Conservation (phyloP, 2,329 filamentous ascomycete genomes). For the Talaromyces atroroseus region DNA sequence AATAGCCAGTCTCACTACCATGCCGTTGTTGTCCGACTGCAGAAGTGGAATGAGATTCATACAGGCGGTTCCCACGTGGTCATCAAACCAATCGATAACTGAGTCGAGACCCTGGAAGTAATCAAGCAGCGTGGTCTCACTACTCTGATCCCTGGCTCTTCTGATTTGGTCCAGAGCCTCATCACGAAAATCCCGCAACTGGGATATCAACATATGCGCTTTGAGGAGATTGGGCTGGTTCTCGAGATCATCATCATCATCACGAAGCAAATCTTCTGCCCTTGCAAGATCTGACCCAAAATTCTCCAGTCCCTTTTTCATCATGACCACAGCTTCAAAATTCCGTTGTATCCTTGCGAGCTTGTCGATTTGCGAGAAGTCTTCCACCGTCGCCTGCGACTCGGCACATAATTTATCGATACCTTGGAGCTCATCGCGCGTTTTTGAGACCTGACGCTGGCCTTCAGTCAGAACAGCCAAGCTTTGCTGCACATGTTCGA, state of each 20-base stretch:
- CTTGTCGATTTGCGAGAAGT: conserved; percentile 79
- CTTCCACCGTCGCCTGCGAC: conserved; percentile 93
- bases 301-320: conserved; percentile 83
- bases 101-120: conserved; percentile 84
- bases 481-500: conserved; percentile 88
- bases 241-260: conserved; percentile 80
- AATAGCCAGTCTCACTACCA: conserved; percentile 86
- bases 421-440: conserved; percentile 98
- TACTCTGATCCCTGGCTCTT: conserved; percentile 63
- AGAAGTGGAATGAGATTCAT: conserved; percentile 86
- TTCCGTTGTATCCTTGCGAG: conserved; percentile 65
- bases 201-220: conserved; percentile 86
- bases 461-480: conserved; percentile 85
- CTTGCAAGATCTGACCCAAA: conserved; percentile 73
- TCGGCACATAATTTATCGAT: conserved; percentile 97
- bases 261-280: conserved; percentile 70
- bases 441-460: conserved; percentile 83
- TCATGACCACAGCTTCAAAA: conserved; percentile 87
- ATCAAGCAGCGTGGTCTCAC: conserved; percentile 79
- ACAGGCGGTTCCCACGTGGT: conserved; percentile 82
- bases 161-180: conserved; percentile 96
- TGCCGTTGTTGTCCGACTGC: conserved; percentile 75
- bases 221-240: conserved; percentile 87
- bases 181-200: conserved; percentile 88
- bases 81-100: conserved; percentile 90